Conservation (phyloP, 352 stramenopile genomes). For the Phytophthora sansomeana region DNA sequence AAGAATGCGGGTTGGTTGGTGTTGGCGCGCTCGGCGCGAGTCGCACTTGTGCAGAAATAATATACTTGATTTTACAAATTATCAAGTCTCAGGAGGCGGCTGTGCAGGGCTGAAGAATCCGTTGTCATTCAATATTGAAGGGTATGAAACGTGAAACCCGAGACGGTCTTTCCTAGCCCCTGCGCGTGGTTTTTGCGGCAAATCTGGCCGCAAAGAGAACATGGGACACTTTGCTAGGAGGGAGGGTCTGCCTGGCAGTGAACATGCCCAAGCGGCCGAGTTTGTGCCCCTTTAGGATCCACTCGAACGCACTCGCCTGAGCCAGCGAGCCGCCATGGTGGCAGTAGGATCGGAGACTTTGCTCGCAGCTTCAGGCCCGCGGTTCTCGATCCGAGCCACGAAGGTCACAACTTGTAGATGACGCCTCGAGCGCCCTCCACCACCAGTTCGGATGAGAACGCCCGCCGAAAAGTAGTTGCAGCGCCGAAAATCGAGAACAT, state of each 20-base stretch:
- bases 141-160: neutral
- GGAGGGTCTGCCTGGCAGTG: neutral
- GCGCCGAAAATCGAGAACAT: slow-evolving; percentile 4
- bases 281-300: slow-evolving; percentile 8
- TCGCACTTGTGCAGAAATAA: too few relatives aligned
- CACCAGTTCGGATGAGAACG: slow-evolving; percentile 10
- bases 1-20: slow-evolving; percentile 20
- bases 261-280: neutral
- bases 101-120: too few relatives aligned
- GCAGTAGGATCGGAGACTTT: neutral
- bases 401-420: too few relatives aligned
- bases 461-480: slow-evolving; percentile 5
- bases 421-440: slow-evolving; percentile 2
- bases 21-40: neutral
- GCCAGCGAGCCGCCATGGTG: neutral
- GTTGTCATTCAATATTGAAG: neutral
- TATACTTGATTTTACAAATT: too few relatives aligned
- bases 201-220: neutral
- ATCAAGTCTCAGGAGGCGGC: too few relatives aligned
- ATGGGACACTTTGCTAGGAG: slow-evolving; percentile 5
- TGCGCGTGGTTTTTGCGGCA: slow-evolving; percentile 9
- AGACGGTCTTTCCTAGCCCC: neutral
- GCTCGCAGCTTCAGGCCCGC: neutral
- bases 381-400: too few relatives aligned
- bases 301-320: neutral